Conservation (phyloP, 306 rosid genomes). For the Cyamopsis tetragonoloba region DNA sequence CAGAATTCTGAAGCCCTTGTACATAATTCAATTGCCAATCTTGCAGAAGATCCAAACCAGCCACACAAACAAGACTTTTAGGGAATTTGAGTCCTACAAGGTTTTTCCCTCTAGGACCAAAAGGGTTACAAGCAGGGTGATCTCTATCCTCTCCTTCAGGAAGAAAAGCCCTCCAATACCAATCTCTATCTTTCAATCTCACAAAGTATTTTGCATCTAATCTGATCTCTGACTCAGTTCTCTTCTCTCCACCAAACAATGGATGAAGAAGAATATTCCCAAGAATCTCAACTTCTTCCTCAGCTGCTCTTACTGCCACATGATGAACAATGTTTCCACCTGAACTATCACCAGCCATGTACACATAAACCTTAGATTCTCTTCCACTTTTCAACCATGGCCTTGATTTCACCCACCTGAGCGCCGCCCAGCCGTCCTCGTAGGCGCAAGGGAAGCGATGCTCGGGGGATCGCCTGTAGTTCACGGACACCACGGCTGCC, state of each 20-base stretch:
- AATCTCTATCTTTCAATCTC: slow-evolving; percentile 69
- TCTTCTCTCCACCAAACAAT: slow-evolving; percentile 65
- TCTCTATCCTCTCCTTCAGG: slow-evolving; percentile 89
- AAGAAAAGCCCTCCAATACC: slow-evolving; percentile 93
- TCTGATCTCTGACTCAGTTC: slow-evolving; percentile 60
- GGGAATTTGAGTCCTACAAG: slow-evolving; percentile 57
- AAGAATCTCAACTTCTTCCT: slow-evolving; percentile 54
- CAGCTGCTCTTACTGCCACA: slow-evolving; percentile 66
- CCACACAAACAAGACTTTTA: slow-evolving; percentile 77
- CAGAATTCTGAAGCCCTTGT: slow-evolving; percentile 49
- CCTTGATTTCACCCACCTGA: slow-evolving; percentile 69
- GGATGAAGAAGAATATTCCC: slow-evolving; percentile 91
- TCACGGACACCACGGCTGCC: slow-evolving; percentile 80
- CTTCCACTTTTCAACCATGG: slow-evolving; percentile 75
- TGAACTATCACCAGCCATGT: slow-evolving; percentile 84
- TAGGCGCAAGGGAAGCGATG: slow-evolving; percentile 74
- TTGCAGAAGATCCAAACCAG: slow-evolving; percentile 83
- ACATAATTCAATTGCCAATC: slow-evolving; percentile 87
- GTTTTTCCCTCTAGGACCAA: slow-evolving; percentile 62
- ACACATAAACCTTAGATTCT: slow-evolving; percentile 62
- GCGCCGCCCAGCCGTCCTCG: slow-evolving; percentile 83
- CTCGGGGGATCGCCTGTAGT: slow-evolving; percentile 82
- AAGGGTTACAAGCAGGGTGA: slow-evolving; percentile 77
- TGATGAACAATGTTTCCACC: slow-evolving; percentile 88
- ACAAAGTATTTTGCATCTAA: slow-evolving; percentile 84